phyloP scores from a whole-genome alignment of 2,329 filamentous ascomycete species.

The Trichophyton benhamiae region DNA sequence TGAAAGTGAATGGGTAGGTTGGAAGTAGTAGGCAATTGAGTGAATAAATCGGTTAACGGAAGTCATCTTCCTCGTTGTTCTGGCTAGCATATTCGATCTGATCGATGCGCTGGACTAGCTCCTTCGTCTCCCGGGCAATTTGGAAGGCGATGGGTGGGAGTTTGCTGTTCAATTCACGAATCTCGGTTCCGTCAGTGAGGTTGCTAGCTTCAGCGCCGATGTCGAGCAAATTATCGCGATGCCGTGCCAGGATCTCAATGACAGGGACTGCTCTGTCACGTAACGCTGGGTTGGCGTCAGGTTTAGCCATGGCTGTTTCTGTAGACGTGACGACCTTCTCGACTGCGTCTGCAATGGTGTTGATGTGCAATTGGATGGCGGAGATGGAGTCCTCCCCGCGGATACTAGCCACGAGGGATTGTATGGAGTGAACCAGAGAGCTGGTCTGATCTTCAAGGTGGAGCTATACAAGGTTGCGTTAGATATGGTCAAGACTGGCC shows the following conservation, averaged over 20 bases:
- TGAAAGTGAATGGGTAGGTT: not conserved
- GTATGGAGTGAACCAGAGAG: constrained; percentile 64
- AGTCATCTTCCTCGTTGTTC: constrained; percentile 30
- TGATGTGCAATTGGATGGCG: constrained; percentile 57
- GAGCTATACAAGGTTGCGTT: constrained; percentile 35
- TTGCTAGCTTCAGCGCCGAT: constrained; percentile 47
- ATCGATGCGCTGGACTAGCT: constrained; percentile 45
- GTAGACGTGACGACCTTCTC: constrained; percentile 57
- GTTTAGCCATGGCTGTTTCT: constrained; percentile 41
- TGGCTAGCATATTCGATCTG: constrained; percentile 20
- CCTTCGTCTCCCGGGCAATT: constrained; percentile 71
- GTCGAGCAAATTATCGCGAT: constrained; percentile 53
- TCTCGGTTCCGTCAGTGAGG: constrained; percentile 40
- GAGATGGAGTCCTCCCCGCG: constrained; percentile 52
- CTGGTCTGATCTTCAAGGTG: constrained; percentile 77
- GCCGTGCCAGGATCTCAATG: constrained; percentile 42
- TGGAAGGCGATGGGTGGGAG: constrained; percentile 78
- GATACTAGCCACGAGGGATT: constrained; percentile 63
- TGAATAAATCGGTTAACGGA: constrained; percentile 19
- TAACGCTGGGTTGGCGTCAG: constrained; percentile 37
- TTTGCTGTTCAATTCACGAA: constrained; percentile 51
- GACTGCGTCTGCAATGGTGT: constrained; percentile 57
- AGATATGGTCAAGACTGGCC: not conserved
- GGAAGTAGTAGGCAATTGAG: not conserved
- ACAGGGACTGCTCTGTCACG: constrained; percentile 35